Evolutionary conservation across 192 early-diverging fungal genomes (phyloP), one percentile per base, ranked within the genome.

Genomic region (Coemansia biformis): DNA sequence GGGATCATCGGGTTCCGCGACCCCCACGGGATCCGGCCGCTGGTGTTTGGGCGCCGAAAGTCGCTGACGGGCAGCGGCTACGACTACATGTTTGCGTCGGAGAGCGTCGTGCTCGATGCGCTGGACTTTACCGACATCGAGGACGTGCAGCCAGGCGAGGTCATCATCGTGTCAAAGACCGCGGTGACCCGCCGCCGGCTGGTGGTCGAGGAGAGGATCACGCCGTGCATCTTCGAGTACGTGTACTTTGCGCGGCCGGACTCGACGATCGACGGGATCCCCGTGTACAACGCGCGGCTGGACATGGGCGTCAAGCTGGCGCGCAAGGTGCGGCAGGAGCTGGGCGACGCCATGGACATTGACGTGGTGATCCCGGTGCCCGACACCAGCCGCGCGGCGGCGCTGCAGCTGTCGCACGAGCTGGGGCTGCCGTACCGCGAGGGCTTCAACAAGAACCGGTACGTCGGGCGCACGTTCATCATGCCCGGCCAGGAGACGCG

Each of bases 211-310:
- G 66, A 69, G 19, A 35, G 51, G 32, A 85, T 87, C 46, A 79
- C 96, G n/a, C 96, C 94, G 21, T 98, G 94, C 75, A 92, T 99
- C 66, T 99, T 99, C 57, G 96, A 99, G 75, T 97, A 92, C 55
- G 96, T 99, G 39, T 90, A 99, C 79, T 99, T 98, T 85, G 95
- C 95, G 4, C 85, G 96, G 14, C 93, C 94, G 13, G 96, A 99
- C 76, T 92, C 90, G 21, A 93, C 96, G 48, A 94, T 99, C 54
- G 93, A 99, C 66, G 92, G 92, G 13, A 88, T 99, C 43, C 96
- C 94, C 5, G 96, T 99, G 17, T 99, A 99, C 84, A 93, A 93
- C 58, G 79, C 93, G 35, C 87, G 96, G 36, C 63, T 99, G 58
- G 89, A 88, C 43, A 97, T 99, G 93, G 96, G 96, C 43, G 93